Conservation (phyloP, 192 early-diverging fungal species). For the Spizellomyces punctatus region DNA sequence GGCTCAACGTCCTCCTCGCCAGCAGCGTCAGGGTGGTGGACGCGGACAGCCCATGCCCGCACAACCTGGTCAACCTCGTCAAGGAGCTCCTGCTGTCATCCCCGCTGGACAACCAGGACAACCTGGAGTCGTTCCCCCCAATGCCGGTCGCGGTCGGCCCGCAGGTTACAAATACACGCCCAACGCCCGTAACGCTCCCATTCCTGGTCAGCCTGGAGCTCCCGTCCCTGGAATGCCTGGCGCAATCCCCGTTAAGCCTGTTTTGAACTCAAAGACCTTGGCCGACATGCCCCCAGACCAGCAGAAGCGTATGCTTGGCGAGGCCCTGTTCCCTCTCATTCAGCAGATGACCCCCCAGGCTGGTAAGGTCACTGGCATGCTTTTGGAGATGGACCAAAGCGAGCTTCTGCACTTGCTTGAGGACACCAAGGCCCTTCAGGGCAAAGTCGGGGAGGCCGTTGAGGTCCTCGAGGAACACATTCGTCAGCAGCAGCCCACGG, state of each 20-base stretch:
- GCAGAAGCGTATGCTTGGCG: constrained; percentile 97
- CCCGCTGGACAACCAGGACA: constrained; percentile 20
- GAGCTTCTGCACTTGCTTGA: constrained; percentile 92
- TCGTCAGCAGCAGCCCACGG: constrained; percentile 6
- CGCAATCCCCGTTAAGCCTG: constrained; percentile 43
- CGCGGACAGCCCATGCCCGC: constrained; percentile 49
- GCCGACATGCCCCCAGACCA: constrained; percentile 78
- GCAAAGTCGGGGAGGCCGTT: constrained; percentile 86
- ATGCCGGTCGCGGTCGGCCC: constrained; percentile 43
- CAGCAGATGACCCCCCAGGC: constrained; percentile 72
- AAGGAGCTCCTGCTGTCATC: constrained; percentile 17
- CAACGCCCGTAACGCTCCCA: constrained; percentile 52
- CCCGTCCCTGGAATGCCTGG: constrained; percentile 39
- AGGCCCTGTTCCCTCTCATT: constrained; percentile 91
- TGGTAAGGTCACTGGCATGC: constrained; percentile 99
- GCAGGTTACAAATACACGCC: constrained; percentile 53
- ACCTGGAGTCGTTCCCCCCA: constrained; percentile 38
- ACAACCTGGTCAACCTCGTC: constrained; percentile 40
- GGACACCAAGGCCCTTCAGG: constrained; percentile 72
- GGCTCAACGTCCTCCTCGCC: constrained; percentile 40
- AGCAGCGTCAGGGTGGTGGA: constrained; percentile 19
- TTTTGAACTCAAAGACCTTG: constrained; percentile 76
- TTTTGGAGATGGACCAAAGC: constrained; percentile 96
- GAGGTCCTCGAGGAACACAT: constrained; percentile 78
- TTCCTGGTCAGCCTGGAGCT: constrained; percentile 38